Percentiles rank a stretch among this genome's conserved stretches.
Conservation (phyloP, 305 asterid species). For the Withania somnifera region DNA sequence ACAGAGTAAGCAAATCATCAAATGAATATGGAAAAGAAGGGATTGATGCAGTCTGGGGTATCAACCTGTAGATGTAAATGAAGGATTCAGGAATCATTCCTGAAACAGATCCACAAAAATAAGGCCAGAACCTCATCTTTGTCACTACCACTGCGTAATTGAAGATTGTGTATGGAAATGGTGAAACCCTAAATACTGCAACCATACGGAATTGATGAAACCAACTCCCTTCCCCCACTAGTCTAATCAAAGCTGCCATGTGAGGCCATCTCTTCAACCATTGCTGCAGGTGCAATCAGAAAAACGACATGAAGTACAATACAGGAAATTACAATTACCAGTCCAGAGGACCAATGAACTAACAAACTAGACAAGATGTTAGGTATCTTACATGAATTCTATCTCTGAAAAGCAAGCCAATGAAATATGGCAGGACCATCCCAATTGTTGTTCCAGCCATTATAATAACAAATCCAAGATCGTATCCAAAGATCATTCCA, state of each 20-base stretch:
- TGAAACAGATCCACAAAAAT: conserved; percentile 56
- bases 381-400: conserved; percentile 47
- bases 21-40: background rate
- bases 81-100: conserved; percentile 83
- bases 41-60: background rate
- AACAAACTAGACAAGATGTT: background rate
- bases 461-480: conserved; percentile 63
- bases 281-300: conserved; percentile 31
- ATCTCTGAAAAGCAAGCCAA: conserved; percentile 55
- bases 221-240: conserved; percentile 71
- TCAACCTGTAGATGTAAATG: conserved; percentile 62
- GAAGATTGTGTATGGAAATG: conserved; percentile 68
- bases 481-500: conserved; percentile 78
- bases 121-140: conserved; percentile 69
- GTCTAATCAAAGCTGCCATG: conserved; percentile 49
- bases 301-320: background rate
- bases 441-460: conserved; percentile 72
- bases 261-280: conserved; percentile 79
- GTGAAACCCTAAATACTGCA: conserved; percentile 56
- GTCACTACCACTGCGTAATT: conserved; percentile 71
- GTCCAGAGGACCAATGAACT: background rate
- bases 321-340: background rate
- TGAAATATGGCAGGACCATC: conserved; percentile 50
- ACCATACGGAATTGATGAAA: conserved; percentile 69
- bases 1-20: background rate